Conservation (phyloP, 2,329 filamentous ascomycete genomes). For the Xylaria digitata region DNA sequence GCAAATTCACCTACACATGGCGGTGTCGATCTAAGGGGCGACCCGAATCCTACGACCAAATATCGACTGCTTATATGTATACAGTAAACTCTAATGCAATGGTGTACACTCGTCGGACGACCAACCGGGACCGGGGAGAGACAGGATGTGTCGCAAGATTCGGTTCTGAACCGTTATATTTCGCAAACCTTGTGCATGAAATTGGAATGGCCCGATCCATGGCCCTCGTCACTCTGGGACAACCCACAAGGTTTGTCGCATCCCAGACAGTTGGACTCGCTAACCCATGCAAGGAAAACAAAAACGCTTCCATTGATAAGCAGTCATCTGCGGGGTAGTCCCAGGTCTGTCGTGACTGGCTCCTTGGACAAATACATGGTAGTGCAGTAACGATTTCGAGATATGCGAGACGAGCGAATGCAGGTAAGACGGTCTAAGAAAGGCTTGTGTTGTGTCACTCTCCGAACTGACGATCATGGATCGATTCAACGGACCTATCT, state of each 20-base stretch:
- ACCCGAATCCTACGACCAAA: conserved; percentile 12
- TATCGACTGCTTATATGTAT: background rate
- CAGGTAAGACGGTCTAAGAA: conserved; percentile 29
- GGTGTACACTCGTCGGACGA: conserved; percentile 13
- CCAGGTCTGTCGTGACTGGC: conserved; percentile 16
- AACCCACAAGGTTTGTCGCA: conserved; percentile 29
- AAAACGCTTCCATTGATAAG: conserved; percentile 29
- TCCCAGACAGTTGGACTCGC: conserved; percentile 35
- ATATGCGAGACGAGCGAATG: conserved; percentile 26
- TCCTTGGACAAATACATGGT: background rate
- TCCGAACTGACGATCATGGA: conserved; percentile 27
- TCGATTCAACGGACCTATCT: conserved; percentile 21
- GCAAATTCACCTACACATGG: background rate
- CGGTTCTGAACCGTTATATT: conserved; percentile 22
- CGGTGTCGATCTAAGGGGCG: conserved; percentile 10
- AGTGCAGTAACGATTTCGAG: conserved; percentile 18
- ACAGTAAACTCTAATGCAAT: conserved; percentile 11
- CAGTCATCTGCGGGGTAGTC: conserved; percentile 38
- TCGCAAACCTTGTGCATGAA: conserved; percentile 16
- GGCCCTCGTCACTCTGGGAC: conserved; percentile 16
- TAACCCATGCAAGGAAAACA: conserved; percentile 21
- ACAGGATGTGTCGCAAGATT: conserved; percentile 7
- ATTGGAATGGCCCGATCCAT: conserved; percentile 12
- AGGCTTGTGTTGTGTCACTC: conserved; percentile 26
- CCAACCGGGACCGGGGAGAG: conserved; percentile 7